A percentile compares a stretch with the other conserved stretches of the same genome.
Conservation (phyloP, 495 filamentous ascomycete species). For the Pseudevernia furfuracea region DNA sequence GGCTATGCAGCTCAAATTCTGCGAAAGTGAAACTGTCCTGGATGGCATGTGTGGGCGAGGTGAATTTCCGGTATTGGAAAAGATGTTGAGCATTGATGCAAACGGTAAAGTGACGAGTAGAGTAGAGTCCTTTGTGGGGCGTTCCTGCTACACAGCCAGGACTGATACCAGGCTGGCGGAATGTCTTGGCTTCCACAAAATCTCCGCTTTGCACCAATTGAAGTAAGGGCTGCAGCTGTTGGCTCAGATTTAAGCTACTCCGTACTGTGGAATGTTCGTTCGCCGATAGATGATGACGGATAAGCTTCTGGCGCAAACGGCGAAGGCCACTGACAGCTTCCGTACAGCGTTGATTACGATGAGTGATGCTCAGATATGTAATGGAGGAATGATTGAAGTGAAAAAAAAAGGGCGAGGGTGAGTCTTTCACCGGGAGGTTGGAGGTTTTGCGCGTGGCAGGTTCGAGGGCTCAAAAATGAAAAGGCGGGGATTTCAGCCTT, state of each 20-base stretch:
- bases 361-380: not conserved
- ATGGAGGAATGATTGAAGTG: not conserved
- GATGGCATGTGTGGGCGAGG: not conserved
- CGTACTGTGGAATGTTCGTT: not conserved
- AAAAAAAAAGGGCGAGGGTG: not conserved
- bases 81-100: conserved; percentile 8
- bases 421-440: not conserved
- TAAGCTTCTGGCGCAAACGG: not conserved
- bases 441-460: not conserved
- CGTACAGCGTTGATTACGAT: not conserved
- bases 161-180: not conserved
- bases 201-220: conserved; percentile 1
- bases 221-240: not conserved
- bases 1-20: not conserved
- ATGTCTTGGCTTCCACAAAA: not conserved
- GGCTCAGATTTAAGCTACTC: not conserved
- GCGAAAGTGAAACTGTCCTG: not conserved
- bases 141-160: not conserved
- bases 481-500: not conserved
- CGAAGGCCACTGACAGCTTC: not conserved
- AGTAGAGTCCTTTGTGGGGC: not conserved
- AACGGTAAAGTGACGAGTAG: conserved; percentile 1
- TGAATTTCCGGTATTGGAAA: conserved; percentile 6
- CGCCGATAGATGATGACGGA: not conserved
- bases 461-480: no score